phyloP scores from a whole-genome alignment of 805 yeast species.

The Yamadazyma ubonensis region DNA sequence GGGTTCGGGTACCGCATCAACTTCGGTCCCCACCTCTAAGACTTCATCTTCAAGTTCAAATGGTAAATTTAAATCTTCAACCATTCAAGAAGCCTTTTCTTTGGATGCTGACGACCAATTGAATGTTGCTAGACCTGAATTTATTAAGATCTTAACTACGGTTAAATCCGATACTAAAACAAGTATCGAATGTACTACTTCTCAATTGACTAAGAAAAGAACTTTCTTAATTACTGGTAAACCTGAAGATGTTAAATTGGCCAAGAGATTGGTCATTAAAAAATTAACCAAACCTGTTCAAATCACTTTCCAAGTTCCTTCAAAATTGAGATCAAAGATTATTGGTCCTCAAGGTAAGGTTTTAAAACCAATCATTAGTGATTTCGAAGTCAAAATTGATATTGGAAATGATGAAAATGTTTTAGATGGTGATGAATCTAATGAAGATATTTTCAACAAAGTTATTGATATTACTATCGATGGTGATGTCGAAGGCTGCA shows the following conservation, averaged over 20 bases:
- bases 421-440: slow-evolving; percentile 36
- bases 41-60: slow-evolving; percentile 16
- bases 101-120: slow-evolving; percentile 69
- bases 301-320: slow-evolving; percentile 65
- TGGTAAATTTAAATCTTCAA: slow-evolving; percentile 47
- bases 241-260: slow-evolving; percentile 60
- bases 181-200: slow-evolving; percentile 78
- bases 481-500: slow-evolving; percentile 85
- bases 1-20: slow-evolving; percentile 24
- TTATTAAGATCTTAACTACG: slow-evolving; percentile 61
- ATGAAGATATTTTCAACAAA: slow-evolving; percentile 60
- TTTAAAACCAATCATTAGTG: slow-evolving; percentile 73
- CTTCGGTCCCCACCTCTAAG: slow-evolving; percentile 7
- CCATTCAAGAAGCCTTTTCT: slow-evolving; percentile 76
- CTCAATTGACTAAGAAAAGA: slow-evolving; percentile 71
- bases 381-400: slow-evolving; percentile 67
- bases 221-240: slow-evolving; percentile 81
- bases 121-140: slow-evolving; percentile 60
- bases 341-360: slow-evolving; percentile 87
- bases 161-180: slow-evolving; percentile 62
- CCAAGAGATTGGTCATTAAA: slow-evolving; percentile 72
- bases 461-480: slow-evolving; percentile 62
- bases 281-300: slow-evolving; percentile 74
- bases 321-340: slow-evolving; percentile 69
- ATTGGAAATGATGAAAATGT: slow-evolving; percentile 47